Percentiles rank a stretch among this genome's conserved stretches.
Evolutionary conservation across 2,329 filamentous ascomycete genomes (phyloP).

Genomic region (Fusarium nurragi): DNA sequence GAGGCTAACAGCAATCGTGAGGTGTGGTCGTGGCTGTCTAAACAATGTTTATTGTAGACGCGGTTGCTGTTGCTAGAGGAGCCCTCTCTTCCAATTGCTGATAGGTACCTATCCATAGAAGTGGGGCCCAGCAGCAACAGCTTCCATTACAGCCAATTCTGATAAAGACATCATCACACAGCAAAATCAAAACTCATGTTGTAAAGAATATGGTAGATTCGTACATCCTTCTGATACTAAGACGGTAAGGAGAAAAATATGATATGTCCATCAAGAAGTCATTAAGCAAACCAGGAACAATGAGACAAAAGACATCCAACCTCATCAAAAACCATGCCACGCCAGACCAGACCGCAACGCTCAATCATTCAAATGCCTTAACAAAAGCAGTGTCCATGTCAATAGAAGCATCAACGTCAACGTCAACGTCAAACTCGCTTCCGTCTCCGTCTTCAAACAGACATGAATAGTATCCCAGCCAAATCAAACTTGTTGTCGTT

Average conservation of each 20-base stretch:
- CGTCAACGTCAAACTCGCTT: slow-evolving; percentile 2
- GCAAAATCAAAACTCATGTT: neutral
- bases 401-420: neutral
- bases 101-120: slow-evolving; percentile 17
- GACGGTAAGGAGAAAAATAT: slow-evolving; percentile 9
- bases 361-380: slow-evolving; percentile 22
- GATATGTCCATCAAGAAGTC: slow-evolving; percentile 4
- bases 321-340: slow-evolving; percentile 16
- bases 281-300: slow-evolving; percentile 2
- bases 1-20: too few species aligned
- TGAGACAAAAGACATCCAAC: slow-evolving; percentile 1
- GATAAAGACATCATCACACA: neutral
- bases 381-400: neutral
- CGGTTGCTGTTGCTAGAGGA: slow-evolving; percentile 19
- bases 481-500: slow-evolving; percentile 16
- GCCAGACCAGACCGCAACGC: slow-evolving; percentile 7
- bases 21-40: neutral
- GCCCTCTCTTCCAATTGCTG: neutral
- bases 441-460: slow-evolving; percentile 3
- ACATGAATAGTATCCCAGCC: slow-evolving; percentile 26
- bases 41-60: slow-evolving; percentile 14
- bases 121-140: neutral
- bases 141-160: neutral
- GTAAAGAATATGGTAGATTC: slow-evolving; percentile 16
- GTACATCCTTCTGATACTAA: slow-evolving; percentile 17